These are phyloP conservation scores for Colletotrichum sp. DNA, from an alignment of 2,329 filamentous ascomycete genomes.

Conservation along the genomic window DNA sequence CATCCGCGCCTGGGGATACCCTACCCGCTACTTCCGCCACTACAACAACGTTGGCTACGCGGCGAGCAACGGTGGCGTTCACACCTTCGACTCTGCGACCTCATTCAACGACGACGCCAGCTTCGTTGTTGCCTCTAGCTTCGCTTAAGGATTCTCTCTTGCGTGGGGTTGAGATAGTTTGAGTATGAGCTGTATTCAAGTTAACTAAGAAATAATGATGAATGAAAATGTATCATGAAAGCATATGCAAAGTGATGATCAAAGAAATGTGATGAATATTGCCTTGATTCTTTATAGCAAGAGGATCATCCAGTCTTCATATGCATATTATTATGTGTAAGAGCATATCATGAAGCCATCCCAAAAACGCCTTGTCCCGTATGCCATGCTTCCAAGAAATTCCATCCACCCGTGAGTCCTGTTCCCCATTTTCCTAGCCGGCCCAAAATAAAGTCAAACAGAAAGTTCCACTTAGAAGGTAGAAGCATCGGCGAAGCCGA, in stretches of 20 bases:
- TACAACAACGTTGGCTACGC: conserved; percentile 51
- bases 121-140: conserved; percentile 49
- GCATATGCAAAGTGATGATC: background rate
- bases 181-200: background rate
- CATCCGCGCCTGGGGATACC: conserved; percentile 64
- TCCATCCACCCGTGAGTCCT: accelerated
- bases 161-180: accelerated
- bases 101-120: conserved; percentile 61
- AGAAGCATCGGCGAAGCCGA: background rate
- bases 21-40: conserved; percentile 64
- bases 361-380: background rate
- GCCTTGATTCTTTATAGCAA: background rate
- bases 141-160: background rate
- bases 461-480: background rate
- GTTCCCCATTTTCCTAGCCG: background rate
- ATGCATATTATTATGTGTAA: background rate
- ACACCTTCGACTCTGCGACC: conserved; percentile 53
- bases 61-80: conserved; percentile 61
- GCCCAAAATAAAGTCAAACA: background rate
- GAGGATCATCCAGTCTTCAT: background rate
- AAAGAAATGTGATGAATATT: background rate
- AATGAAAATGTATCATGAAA: background rate
- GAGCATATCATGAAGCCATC: background rate
- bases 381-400: background rate
- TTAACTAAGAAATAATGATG: background rate